Conservation (phyloP, 768 basidiomycete species). For the Pholiota molesta region DNA sequence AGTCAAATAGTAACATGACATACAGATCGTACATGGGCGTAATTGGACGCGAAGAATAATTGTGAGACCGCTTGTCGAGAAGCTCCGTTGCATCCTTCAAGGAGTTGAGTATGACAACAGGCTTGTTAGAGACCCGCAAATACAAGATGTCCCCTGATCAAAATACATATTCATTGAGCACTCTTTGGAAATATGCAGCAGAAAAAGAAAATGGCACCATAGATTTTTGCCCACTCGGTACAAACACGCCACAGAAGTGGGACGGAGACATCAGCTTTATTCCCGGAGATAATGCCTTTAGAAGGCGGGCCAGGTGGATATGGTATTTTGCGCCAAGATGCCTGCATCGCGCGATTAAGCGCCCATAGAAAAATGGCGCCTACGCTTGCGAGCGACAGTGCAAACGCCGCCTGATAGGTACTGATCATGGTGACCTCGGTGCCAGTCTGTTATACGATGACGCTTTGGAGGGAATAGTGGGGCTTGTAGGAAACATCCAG, state of each 20-base stretch:
- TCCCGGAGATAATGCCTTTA: neutral
- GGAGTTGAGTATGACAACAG: constrained; percentile 1
- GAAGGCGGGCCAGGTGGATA: constrained; percentile 5
- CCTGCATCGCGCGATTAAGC: neutral
- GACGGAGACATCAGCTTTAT: neutral
- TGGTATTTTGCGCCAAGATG: neutral
- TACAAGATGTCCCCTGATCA: neutral
- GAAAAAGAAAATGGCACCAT: neutral
- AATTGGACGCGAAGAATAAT: constrained; percentile 2
- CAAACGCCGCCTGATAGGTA: neutral
- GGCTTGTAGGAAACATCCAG: neutral
- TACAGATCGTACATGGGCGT: constrained; percentile 1
- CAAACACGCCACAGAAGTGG: neutral
- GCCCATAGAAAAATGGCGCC: neutral
- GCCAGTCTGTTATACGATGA: too few species aligned
- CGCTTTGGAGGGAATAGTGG: neutral
- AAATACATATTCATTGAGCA: too few species aligned
- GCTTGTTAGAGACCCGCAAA: neutral
- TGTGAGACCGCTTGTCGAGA: constrained; percentile 1
- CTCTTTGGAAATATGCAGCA: neutral
- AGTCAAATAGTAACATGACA: neutral
- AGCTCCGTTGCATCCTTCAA: constrained; percentile 2
- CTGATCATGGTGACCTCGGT: neutral
- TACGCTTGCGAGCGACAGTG: neutral
- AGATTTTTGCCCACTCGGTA: constrained; percentile 1